Conservation (phyloP, 345 rosid genomes). For the Murraya koenigii region DNA sequence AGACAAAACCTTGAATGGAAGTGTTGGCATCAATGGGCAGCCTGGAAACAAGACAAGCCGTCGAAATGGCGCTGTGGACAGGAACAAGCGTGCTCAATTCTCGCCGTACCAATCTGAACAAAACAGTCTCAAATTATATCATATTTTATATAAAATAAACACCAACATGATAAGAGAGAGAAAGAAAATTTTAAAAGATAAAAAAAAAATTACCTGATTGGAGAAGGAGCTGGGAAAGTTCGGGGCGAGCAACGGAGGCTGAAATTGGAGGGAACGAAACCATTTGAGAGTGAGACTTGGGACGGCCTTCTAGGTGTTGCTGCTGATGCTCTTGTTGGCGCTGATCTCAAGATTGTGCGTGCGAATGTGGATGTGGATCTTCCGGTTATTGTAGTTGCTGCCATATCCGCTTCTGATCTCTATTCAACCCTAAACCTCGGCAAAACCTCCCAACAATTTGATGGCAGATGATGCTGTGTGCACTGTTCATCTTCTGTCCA, state of each 20-base stretch:
- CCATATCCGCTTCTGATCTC: conserved; percentile 26
- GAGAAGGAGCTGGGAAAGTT: conserved; percentile 20
- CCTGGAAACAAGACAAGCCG: conserved; percentile 74
- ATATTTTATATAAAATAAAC: background rate
- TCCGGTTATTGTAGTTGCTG: conserved; percentile 40
- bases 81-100: conserved; percentile 66
- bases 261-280: conserved; percentile 28
- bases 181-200: too few relatives aligned
- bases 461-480: background rate
- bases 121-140: background rate
- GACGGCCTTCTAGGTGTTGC: conserved; percentile 17
- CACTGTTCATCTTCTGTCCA: background rate
- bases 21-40: conserved; percentile 44
- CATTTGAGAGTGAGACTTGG: conserved; percentile 31
- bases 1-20: conserved; percentile 44
- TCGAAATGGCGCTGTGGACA: conserved; percentile 56
- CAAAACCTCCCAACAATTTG: conserved; percentile 24
- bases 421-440: conserved; percentile 39
- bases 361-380: conserved; percentile 45
- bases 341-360: conserved; percentile 35
- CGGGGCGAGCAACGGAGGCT: conserved; percentile 28
- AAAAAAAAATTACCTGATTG: conserved; percentile 25
- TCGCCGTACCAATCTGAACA: conserved; percentile 50
- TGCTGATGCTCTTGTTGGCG: conserved; percentile 24
- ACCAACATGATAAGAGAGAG: background rate